A percentile compares a stretch with the other conserved stretches of the same genome.
phyloP scores from a whole-genome alignment of 192 early-diverging fungal genomes.

The Coemansia guatemalensis region DNA sequence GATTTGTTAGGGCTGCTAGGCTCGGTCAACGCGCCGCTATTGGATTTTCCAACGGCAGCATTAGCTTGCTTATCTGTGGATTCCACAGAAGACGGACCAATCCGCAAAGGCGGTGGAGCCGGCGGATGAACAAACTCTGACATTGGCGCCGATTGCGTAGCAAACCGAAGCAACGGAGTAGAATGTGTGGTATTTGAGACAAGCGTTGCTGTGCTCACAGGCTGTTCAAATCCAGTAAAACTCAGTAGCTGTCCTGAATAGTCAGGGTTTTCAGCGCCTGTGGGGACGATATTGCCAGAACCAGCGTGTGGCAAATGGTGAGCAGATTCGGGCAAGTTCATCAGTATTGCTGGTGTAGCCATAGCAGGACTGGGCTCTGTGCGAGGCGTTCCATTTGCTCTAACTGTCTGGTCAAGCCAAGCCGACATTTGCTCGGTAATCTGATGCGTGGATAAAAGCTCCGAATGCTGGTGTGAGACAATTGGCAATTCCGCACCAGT shows the following conservation, averaged over 20 bases:
- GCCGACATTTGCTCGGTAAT: slow-evolving; percentile 7
- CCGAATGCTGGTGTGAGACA: no score
- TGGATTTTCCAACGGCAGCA: no score
- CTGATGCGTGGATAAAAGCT: no score
- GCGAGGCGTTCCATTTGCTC: background rate
- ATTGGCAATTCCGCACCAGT: background rate
- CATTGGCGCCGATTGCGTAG: slow-evolving; percentile 44
- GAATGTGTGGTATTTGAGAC: background rate
- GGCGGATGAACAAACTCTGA: slow-evolving; percentile 42
- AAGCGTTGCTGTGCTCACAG: background rate
- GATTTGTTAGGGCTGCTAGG: background rate
- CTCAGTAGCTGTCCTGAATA: background rate
- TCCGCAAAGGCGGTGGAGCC: slow-evolving; percentile 38
- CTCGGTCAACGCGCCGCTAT: background rate
- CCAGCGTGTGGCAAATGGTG: slow-evolving; percentile 46
- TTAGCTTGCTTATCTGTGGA: background rate
- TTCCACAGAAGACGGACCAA: slow-evolving; percentile 17
- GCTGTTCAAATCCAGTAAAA: background rate
- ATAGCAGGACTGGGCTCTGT: background rate
- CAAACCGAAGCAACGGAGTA: slow-evolving; percentile 11
- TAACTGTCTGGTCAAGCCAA: slow-evolving; percentile 8
- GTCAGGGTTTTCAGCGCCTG: background rate
- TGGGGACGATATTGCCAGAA: slow-evolving; percentile 22
- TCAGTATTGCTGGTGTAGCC: slow-evolving; percentile 46
- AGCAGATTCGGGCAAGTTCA: slow-evolving; percentile 50